Conservation (phyloP, 2,329 filamentous ascomycete species). For the Ceratocystis smalleyi region DNA sequence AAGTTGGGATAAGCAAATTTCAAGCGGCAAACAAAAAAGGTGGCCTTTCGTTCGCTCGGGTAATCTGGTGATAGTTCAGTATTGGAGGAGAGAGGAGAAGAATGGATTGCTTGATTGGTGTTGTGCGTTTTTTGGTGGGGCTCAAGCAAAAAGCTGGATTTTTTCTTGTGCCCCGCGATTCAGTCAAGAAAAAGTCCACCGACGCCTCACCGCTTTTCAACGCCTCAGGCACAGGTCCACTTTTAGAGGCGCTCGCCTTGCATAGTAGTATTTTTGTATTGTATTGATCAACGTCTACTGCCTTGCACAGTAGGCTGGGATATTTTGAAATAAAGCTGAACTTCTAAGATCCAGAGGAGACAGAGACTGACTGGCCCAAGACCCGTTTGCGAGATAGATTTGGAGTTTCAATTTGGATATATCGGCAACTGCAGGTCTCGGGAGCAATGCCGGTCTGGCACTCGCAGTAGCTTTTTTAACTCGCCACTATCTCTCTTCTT, state of each 20-base stretch:
- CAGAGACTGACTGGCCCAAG: not conserved
- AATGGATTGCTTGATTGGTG: slow-evolving; percentile 13
- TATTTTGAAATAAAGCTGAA: not conserved
- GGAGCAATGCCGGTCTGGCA: too few species aligned
- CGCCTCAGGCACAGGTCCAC: slow-evolving; percentile 8
- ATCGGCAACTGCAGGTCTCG: too few species aligned
- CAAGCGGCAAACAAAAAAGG: not conserved
- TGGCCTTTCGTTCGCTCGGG: slow-evolving; percentile 7
- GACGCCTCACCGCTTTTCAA: slow-evolving; percentile 2
- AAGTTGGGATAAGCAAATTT: not conserved
- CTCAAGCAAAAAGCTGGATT: slow-evolving; percentile 16
- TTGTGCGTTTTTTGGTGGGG: slow-evolving; percentile 18
- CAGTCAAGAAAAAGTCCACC: not conserved
- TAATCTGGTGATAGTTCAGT: slow-evolving; percentile 13
- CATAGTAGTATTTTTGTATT: too few species aligned
- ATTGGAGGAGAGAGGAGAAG: slow-evolving; percentile 15
- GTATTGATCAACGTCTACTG: too few species aligned
- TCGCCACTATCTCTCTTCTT: too few species aligned
- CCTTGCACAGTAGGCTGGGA: not conserved
- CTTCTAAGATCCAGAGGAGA: not conserved
- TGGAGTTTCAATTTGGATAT: too few species aligned
- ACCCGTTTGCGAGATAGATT: too few species aligned
- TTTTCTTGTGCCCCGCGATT: slow-evolving; percentile 18
- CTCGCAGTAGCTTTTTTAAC: too few species aligned
- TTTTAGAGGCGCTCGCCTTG: slow-evolving; percentile 3